A percentile compares a stretch with the other conserved stretches of the same genome.
Conservation (phyloP, 2,329 filamentous ascomycete species). For the Ceratocystis lukuohia region DNA sequence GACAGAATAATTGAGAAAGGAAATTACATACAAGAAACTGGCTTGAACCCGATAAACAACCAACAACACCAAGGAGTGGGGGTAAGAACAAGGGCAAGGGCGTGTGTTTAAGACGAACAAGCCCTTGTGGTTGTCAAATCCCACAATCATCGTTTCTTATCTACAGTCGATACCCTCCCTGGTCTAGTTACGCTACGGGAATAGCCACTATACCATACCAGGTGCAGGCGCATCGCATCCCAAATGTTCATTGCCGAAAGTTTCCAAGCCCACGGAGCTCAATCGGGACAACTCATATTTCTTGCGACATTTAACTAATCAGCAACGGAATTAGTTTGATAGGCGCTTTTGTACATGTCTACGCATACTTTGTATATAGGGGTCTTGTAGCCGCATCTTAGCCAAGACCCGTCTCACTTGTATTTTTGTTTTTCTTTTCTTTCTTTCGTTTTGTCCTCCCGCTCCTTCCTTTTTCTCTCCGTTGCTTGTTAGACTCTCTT, state of each 20-base stretch:
- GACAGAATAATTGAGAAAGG: neutral
- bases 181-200: neutral
- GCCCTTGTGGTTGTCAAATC: neutral
- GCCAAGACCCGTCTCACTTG: neutral
- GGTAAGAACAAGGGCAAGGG: neutral
- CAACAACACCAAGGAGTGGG: neutral
- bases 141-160: conserved; percentile 8
- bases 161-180: neutral
- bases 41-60: neutral
- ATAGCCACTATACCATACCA: neutral
- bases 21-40: neutral
- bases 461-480: neutral
- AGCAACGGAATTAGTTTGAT: neutral
- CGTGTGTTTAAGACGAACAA: neutral
- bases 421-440: neutral
- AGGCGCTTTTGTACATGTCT: too few relatives aligned
- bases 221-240: conserved; percentile 8
- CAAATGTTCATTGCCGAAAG: neutral
- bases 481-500: neutral
- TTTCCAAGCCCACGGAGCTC: conserved; percentile 4
- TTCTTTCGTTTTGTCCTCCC: neutral
- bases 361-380: neutral
- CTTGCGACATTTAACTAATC: neutral
- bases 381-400: neutral
- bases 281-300: conserved; percentile 1